These are phyloP conservation scores for Hypoxylon lienhwacheense DNA, from an alignment of 495 filamentous ascomycete genomes.

Conservation along the genomic window DNA sequence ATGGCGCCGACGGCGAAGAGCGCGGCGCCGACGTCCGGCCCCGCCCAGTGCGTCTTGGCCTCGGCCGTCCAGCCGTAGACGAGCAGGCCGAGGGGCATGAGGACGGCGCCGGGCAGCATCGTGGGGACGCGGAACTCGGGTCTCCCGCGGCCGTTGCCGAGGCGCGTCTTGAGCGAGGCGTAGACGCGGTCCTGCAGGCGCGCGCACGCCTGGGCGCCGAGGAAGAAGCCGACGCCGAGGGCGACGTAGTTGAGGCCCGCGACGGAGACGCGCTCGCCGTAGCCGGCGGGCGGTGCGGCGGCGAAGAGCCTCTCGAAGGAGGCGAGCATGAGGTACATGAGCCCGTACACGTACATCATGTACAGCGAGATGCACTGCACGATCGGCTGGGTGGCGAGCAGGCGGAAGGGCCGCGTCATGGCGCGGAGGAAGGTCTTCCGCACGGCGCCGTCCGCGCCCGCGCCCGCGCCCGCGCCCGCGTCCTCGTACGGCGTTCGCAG, in stretches of 20 bases:
- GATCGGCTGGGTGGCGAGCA: slow-evolving; percentile 63
- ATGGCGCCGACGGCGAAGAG: slow-evolving; percentile 64
- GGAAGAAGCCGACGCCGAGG: slow-evolving; percentile 68
- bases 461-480: slow-evolving; percentile 29
- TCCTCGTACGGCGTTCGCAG: slow-evolving; percentile 67
- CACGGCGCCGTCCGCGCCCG: slow-evolving; percentile 43
- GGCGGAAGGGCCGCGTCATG: slow-evolving; percentile 58
- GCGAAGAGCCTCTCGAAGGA: slow-evolving; percentile 69
- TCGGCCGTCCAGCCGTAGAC: slow-evolving; percentile 74
- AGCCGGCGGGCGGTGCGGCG: slow-evolving; percentile 41
- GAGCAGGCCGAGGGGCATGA: slow-evolving; percentile 67
- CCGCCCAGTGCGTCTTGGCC: slow-evolving; percentile 66
- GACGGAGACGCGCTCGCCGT: slow-evolving; percentile 62
- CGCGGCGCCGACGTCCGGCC: slow-evolving; percentile 67
- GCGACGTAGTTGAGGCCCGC: slow-evolving; percentile 71
- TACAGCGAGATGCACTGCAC: slow-evolving; percentile 53
- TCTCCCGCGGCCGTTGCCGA: slow-evolving; percentile 51
- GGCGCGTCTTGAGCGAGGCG: slow-evolving; percentile 58
- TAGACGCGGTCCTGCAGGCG: slow-evolving; percentile 68
- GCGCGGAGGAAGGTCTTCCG: slow-evolving; percentile 46
- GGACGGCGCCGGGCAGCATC: slow-evolving; percentile 54
- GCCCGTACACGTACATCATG: slow-evolving; percentile 67
- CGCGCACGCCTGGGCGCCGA: slow-evolving; percentile 64
- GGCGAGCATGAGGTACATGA: slow-evolving; percentile 72
- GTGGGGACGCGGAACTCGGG: slow-evolving; percentile 73